A percentile compares a stretch with the other conserved stretches of the same genome.
These are phyloP conservation scores for Aspergillus fumigatus DNA, from an alignment of 2,329 filamentous ascomycete species.

Conservation along the genomic window DNA sequence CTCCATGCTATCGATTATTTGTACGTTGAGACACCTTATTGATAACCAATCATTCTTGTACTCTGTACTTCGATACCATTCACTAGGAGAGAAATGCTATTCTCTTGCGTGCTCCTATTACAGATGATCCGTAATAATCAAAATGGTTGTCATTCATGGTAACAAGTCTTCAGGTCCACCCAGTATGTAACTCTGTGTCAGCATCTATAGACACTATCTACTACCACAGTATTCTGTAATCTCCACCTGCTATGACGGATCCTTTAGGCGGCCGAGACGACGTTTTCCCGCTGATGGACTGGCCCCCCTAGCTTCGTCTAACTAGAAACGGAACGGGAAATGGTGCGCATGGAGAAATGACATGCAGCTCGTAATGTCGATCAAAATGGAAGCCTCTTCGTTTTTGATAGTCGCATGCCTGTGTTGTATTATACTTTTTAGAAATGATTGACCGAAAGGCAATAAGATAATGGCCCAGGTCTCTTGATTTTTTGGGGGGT, in stretches of 20 bases:
- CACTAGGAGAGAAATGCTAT: background rate
- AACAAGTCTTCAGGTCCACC: background rate
- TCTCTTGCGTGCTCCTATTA: background rate
- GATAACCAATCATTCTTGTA: background rate
- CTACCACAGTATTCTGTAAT: background rate
- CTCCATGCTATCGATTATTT: background rate
- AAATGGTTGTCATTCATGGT: background rate
- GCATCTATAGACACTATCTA: background rate
- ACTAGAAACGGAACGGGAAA: background rate
- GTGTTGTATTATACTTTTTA: background rate
- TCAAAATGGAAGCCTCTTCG: slow-evolving; percentile 4
- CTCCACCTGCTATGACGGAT: background rate
- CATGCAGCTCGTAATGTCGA: slow-evolving; percentile 12
- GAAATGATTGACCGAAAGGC: background rate
- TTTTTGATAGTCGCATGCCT: background rate
- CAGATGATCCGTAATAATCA: background rate
- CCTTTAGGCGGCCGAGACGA: background rate
- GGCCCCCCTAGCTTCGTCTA: background rate
- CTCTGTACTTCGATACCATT: background rate
- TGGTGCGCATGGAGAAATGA: slow-evolving; percentile 6
- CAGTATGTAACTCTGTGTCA: background rate
- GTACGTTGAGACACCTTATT: background rate
- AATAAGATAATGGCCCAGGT: background rate
- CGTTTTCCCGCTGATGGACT: background rate
- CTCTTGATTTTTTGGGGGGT: too few species aligned